These are phyloP conservation scores for Calvatia gigantea DNA, from an alignment of 768 basidiomycete species.

Conservation along the genomic window DNA sequence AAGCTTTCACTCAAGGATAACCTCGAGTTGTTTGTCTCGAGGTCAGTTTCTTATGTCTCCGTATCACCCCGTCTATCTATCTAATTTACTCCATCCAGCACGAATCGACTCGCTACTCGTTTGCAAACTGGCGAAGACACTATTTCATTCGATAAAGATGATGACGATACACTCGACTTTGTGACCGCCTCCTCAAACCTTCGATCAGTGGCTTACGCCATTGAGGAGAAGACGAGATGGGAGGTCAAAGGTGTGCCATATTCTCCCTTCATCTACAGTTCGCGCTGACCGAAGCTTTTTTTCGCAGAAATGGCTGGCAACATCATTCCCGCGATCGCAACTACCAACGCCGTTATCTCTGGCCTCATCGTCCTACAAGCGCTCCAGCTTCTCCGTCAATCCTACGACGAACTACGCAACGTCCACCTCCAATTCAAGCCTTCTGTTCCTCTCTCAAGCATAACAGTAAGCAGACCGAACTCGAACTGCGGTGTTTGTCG, in stretches of 20 bases:
- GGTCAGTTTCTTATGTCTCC: slow-evolving; percentile 44
- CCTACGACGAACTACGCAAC: slow-evolving; percentile 59
- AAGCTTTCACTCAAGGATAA: slow-evolving; percentile 77
- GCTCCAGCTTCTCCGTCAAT: slow-evolving; percentile 73
- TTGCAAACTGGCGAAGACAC: slow-evolving; percentile 62
- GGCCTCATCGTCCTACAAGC: slow-evolving; percentile 94
- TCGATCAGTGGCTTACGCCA: slow-evolving; percentile 86
- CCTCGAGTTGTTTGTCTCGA: slow-evolving; percentile 77
- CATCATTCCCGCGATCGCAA: slow-evolving; percentile 98
- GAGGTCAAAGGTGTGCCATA: slow-evolving; percentile 80
- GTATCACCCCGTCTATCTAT: background rate
- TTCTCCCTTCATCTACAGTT: background rate
- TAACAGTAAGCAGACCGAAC: slow-evolving; percentile 67
- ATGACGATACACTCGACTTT: slow-evolving; percentile 95
- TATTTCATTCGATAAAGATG: slow-evolving; percentile 95
- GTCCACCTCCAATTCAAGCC: slow-evolving; percentile 81
- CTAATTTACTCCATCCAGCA: slow-evolving; percentile 41
- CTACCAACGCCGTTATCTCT: slow-evolving; percentile 96
- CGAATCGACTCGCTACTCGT: slow-evolving; percentile 72
- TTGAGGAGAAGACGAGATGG: slow-evolving; percentile 88
- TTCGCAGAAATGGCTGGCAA: slow-evolving; percentile 95
- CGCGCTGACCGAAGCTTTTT: background rate
- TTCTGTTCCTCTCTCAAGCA: slow-evolving; percentile 70
- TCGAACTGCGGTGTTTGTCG: slow-evolving; percentile 80
- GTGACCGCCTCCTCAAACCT: slow-evolving; percentile 94